Evolutionary conservation across 2,329 filamentous ascomycete genomes (phyloP).

Genomic region (Aspergillus pseudotamarii): DNA sequence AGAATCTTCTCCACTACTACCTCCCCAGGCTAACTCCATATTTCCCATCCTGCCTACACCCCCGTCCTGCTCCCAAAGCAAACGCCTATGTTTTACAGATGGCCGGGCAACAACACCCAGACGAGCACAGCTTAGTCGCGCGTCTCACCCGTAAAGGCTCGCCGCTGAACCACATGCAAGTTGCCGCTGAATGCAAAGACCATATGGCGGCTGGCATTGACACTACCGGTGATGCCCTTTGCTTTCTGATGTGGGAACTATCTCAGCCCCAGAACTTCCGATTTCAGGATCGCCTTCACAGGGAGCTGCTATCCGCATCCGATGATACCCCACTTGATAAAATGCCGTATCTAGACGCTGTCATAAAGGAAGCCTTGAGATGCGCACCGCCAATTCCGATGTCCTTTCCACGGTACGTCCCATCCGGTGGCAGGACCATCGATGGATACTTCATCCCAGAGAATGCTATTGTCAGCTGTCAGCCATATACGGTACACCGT

Average conservation of each 20-base stretch:
- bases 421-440: constrained; percentile 43
- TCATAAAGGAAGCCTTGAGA: constrained; percentile 64
- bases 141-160: constrained; percentile 58
- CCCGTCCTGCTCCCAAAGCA: constrained; percentile 61
- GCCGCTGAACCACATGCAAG: constrained; percentile 55
- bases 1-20: constrained; percentile 63
- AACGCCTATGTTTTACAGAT: constrained; percentile 62
- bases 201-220: constrained; percentile 74
- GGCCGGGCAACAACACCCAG: constrained; percentile 49
- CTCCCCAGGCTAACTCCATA: constrained; percentile 54
- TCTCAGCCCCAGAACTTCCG: constrained; percentile 59
- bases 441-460: constrained; percentile 38
- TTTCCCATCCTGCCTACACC: constrained; percentile 54
- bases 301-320: constrained; percentile 54
- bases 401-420: constrained; percentile 51
- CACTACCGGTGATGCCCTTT: constrained; percentile 70
- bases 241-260: constrained; percentile 72
- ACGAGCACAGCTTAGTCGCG: constrained; percentile 60
- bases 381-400: constrained; percentile 58
- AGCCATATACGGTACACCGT: constrained; percentile 43
- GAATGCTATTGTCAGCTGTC: constrained; percentile 42
- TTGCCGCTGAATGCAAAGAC: constrained; percentile 70
- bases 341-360: constrained; percentile 63
- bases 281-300: constrained; percentile 56
- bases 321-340: constrained; percentile 37